Conservation (phyloP, 1,284 basidiomycete genomes). For the Trametes versicolor region DNA sequence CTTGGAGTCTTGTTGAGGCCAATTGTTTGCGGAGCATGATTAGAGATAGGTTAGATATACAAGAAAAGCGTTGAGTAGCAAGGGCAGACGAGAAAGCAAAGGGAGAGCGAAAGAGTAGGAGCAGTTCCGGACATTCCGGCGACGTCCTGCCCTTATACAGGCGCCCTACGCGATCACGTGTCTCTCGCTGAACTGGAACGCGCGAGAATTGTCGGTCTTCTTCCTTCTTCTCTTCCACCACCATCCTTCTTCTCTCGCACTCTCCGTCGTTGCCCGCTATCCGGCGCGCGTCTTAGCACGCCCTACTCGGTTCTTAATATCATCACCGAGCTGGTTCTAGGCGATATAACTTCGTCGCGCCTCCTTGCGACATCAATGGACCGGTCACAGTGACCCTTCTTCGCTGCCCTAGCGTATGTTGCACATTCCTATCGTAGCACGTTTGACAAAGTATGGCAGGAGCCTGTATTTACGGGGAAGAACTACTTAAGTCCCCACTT, state of each 20-base stretch:
- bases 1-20: slow-evolving; percentile 5
- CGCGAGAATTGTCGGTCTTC: slow-evolving; percentile 12
- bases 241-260: background rate
- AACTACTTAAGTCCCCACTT: no score
- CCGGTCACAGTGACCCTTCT: no score
- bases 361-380: no score
- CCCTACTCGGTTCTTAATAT: no score
- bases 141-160: background rate
- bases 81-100: background rate
- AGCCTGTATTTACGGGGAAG: no score
- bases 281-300: no score
- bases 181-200: slow-evolving; percentile 3
- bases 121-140: background rate
- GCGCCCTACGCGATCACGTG: slow-evolving; percentile 26
- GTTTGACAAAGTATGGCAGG: no score
- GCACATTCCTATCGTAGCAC: no score
- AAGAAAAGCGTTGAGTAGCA: background rate
- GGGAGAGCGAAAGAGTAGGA: background rate
- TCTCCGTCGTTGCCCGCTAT: no score
- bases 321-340: no score
- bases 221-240: slow-evolving; percentile 1
- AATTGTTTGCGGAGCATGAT: slow-evolving; percentile 28
- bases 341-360: no score
- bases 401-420: no score
- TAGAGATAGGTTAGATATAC: background rate